These are phyloP conservation scores for Nemania diffusa DNA, from an alignment of 2,329 filamentous ascomycete species.

Conservation along the genomic window DNA sequence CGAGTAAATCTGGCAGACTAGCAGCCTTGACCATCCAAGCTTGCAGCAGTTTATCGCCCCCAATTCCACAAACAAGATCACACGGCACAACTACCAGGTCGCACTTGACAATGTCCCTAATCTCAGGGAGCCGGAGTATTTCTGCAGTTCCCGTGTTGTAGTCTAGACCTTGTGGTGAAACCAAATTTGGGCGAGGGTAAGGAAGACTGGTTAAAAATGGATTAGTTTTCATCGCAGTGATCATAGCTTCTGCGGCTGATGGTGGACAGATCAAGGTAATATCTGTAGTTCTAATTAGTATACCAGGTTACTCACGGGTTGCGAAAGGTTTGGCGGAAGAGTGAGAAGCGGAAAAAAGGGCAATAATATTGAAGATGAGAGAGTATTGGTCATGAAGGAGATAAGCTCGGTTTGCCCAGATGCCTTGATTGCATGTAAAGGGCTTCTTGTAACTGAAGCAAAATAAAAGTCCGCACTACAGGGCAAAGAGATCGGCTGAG, in stretches of 20 bases:
- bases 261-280: slow-evolving; percentile 72
- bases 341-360: background rate
- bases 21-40: slow-evolving; percentile 90
- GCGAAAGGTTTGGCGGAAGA: background rate
- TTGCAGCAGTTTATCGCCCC: slow-evolving; percentile 83
- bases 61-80: slow-evolving; percentile 90
- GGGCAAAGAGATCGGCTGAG: background rate
- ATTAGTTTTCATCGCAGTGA: slow-evolving; percentile 77
- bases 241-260: slow-evolving; percentile 73
- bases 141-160: slow-evolving; percentile 91
- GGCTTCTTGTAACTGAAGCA: background rate
- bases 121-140: slow-evolving; percentile 83
- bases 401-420: background rate
- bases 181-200: slow-evolving; percentile 76
- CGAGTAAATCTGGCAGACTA: slow-evolving; percentile 71
- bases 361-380: background rate
- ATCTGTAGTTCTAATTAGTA: slow-evolving; percentile 54
- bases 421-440: background rate
- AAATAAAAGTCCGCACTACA: background rate
- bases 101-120: slow-evolving; percentile 79
- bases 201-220: slow-evolving; percentile 80
- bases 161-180: slow-evolving; percentile 80
- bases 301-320: background rate
- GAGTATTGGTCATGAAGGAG: background rate
- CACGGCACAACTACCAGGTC: slow-evolving; percentile 94